phyloP scores from a whole-genome alignment of 2,329 filamentous ascomycete genomes.

The Cryphonectria naterciae region DNA sequence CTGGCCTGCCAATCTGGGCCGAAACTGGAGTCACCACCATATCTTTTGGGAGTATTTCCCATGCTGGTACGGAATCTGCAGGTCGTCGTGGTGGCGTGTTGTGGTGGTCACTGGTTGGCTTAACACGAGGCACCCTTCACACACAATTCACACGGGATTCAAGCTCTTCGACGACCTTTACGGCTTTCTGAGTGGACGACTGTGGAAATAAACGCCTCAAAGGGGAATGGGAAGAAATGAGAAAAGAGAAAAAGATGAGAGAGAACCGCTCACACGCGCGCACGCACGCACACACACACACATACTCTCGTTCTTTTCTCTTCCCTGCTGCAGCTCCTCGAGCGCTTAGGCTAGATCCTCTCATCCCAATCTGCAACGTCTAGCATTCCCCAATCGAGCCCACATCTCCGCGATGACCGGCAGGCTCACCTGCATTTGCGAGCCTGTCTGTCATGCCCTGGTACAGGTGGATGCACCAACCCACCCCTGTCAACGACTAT shows the following conservation, averaged over 20 bases:
- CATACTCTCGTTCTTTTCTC: too few relatives aligned
- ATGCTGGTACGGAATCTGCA: neutral
- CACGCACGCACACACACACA: too few relatives aligned
- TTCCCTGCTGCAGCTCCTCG: neutral
- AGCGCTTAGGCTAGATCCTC: neutral
- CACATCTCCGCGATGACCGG: slow-evolving; percentile 14
- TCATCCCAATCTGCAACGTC: neutral
- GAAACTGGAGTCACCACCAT: slow-evolving; percentile 3
- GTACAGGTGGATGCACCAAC: neutral
- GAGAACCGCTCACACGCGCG: too few relatives aligned
- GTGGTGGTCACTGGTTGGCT: neutral
- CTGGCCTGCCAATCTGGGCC: slow-evolving; percentile 1
- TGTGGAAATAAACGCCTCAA: neutral
- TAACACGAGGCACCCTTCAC: neutral
- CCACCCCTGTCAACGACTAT: neutral
- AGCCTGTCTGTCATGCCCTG: neutral
- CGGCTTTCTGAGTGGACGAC: neutral
- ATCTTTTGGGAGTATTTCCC: slow-evolving; percentile 1
- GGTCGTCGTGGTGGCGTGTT: neutral
- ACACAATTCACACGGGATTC: neutral
- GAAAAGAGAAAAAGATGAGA: neutral
- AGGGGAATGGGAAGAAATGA: neutral
- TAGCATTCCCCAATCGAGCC: slow-evolving; percentile 4
- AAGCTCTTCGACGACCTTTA: neutral
- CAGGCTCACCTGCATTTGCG: slow-evolving; percentile 4